Base-by-base conservation (phyloP, 129 eudicot species). In the Escallonia herrerae region DNA sequence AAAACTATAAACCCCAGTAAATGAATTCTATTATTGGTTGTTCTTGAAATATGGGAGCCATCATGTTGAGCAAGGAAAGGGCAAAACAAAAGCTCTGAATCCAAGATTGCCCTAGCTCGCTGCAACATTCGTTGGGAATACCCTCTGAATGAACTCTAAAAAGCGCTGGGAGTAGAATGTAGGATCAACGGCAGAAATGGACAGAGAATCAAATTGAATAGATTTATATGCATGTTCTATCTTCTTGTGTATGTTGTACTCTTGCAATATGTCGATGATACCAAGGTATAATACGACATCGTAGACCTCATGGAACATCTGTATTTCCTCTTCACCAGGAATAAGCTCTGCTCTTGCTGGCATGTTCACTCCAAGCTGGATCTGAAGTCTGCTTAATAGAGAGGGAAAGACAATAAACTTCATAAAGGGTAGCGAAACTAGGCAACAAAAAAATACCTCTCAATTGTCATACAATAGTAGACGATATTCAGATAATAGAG, bases 301-400 rank as follows among this genome's bases (percentile, higher is more conserved):
- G 33, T 87, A 87, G 37, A 81, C 95, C 75, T 87, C 90, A 37
- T 85, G 96, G 58, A 87, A 91, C 78, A 81, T 72, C 71, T 72
- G 74, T 22, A 60, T 65, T 52, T 76, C 76, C 64, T 78, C 84
- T 42, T 74, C 43, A 7, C 82, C 95, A 11, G 82, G 84, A 40
- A 81, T 84, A 13, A 66, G 86, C 77, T 91, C 97, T 48, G 97
- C 97, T 61, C 97, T 87, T 58, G 97, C 90, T 15, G 97, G 97
- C 97, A 91, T 87, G 81, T 91, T 87, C 42, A 91, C 97, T 48
- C 95, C 96, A 51, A 91, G 85, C 67, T 91, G 97, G 74, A 91
- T 91, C 70, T 91, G 97, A 62, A 91, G 84, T 71, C 97, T 91
- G 77, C 50, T 50, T 43, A 61, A 15, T 1, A n/a, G 13, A 61